phyloP scores from a whole-genome alignment of 305 asterid species.

The Fraxinus velutina region DNA sequence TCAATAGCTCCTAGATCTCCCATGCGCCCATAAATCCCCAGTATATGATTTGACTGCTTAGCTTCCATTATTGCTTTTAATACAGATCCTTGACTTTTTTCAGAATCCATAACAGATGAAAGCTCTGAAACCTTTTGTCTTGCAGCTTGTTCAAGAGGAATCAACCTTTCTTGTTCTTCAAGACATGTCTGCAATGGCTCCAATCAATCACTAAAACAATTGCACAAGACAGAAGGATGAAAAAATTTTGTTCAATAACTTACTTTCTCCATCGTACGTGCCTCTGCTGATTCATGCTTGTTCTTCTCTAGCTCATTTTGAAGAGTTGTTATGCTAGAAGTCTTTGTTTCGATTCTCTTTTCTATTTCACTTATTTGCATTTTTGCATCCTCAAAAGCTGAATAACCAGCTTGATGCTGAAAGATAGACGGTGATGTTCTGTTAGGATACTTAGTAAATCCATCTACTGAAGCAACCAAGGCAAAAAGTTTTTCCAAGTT shows the following conservation, averaged over 20 bases:
- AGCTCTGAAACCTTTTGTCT: constrained; percentile 86
- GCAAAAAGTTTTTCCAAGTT: neutral
- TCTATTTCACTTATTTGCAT: constrained; percentile 61
- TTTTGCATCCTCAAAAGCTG: constrained; percentile 81
- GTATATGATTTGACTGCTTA: constrained; percentile 59
- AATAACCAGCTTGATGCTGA: constrained; percentile 78
- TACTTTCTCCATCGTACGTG: constrained; percentile 71
- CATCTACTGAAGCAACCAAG: neutral
- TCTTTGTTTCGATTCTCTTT: constrained; percentile 49
- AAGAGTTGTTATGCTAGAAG: constrained; percentile 39
- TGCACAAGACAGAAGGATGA: constrained; percentile 1
- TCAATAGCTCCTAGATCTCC: constrained; percentile 97
- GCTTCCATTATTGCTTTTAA: constrained; percentile 82
- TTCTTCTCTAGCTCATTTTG: constrained; percentile 55
- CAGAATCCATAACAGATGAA: constrained; percentile 68
- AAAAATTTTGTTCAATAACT: constrained; percentile 17
- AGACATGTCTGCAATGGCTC: constrained; percentile 49
- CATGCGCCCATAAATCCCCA: constrained; percentile 89
- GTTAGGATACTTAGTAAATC: neutral
- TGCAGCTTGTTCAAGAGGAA: constrained; percentile 78
- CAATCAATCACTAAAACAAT: neutral
- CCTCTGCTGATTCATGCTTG: constrained; percentile 56
- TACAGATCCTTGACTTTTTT: constrained; percentile 83
- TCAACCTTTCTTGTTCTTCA: constrained; percentile 65
- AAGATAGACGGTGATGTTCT: constrained; percentile 21